phyloP scores from a whole-genome alignment of 257 asterid species.

The Nicotiana undulata region DNA sequence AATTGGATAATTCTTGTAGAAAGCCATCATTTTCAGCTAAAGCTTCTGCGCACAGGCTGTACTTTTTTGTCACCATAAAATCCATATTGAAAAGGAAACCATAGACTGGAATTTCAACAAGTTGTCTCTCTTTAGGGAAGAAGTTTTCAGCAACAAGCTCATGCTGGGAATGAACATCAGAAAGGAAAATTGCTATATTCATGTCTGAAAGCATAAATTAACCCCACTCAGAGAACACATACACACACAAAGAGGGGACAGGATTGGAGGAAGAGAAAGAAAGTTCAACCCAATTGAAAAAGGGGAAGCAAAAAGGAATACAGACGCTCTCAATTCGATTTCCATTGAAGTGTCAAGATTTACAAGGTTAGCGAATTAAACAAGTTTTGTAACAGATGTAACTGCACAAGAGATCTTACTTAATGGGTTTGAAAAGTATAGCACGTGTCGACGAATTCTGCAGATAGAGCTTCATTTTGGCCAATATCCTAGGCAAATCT shows the following conservation, averaged over 20 bases:
- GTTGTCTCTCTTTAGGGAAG: background rate
- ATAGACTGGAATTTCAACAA: background rate
- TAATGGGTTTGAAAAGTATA: slow-evolving; percentile 89
- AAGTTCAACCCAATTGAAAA: background rate
- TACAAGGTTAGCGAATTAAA: background rate
- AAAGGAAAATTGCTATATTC: background rate
- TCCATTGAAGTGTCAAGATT: background rate
- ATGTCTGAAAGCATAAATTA: background rate
- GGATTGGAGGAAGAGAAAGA: background rate
- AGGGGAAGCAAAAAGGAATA: background rate
- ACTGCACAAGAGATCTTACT: slow-evolving; percentile 40
- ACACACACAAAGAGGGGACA: background rate
- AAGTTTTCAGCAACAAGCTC: background rate
- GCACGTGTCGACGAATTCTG: slow-evolving; percentile 91
- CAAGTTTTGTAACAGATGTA: background rate
- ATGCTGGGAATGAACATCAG: background rate
- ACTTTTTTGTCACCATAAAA: background rate
- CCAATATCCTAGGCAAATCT: slow-evolving; percentile 74
- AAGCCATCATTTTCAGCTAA: background rate
- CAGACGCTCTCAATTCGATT: background rate
- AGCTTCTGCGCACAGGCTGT: slow-evolving; percentile 1
- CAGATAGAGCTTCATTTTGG: slow-evolving; percentile 94
- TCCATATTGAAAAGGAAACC: background rate
- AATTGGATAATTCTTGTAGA: background rate
- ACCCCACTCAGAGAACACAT: background rate